These are phyloP conservation scores for Fusarium sp. DNA, from an alignment of 2,329 filamentous ascomycete species.

Conservation along the genomic window DNA sequence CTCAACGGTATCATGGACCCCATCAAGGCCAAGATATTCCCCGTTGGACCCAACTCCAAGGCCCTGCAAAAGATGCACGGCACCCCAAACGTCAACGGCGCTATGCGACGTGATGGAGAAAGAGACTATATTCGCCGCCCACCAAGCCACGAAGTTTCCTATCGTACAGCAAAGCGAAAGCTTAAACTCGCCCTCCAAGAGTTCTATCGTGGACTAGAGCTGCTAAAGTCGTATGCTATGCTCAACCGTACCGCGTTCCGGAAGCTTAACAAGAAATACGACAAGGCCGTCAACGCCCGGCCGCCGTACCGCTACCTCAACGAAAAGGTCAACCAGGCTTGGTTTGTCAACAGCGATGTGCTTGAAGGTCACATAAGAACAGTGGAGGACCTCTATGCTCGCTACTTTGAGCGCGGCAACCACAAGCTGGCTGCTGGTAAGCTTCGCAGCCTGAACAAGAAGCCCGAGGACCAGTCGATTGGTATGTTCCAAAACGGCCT, in stretches of 20 bases:
- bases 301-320: conserved; percentile 84
- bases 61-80: conserved; percentile 63
- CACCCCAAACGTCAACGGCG: conserved; percentile 55
- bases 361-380: conserved; percentile 81
- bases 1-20: conserved; percentile 59
- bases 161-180: conserved; percentile 88
- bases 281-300: conserved; percentile 84
- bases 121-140: conserved; percentile 64
- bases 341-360: conserved; percentile 90
- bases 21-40: conserved; percentile 63
- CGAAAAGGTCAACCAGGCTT: conserved; percentile 88
- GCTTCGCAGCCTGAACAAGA: conserved; percentile 75
- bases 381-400: conserved; percentile 90
- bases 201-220: conserved; percentile 89
- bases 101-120: conserved; percentile 45
- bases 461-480: conserved; percentile 63
- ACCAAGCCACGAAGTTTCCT: conserved; percentile 70
- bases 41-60: conserved; percentile 68
- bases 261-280: conserved; percentile 99
- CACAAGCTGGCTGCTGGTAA: conserved; percentile 91
- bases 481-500: conserved; percentile 70
- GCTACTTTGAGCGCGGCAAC: conserved; percentile 94
- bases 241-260: conserved; percentile 93
- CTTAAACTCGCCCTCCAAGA: conserved; percentile 91
- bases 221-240: conserved; percentile 89